Evolutionary conservation across 2,329 filamentous ascomycete species (phyloP), one percentile per base, ranked within the genome.

Genomic region (Nigrograna mackinnonii): DNA sequence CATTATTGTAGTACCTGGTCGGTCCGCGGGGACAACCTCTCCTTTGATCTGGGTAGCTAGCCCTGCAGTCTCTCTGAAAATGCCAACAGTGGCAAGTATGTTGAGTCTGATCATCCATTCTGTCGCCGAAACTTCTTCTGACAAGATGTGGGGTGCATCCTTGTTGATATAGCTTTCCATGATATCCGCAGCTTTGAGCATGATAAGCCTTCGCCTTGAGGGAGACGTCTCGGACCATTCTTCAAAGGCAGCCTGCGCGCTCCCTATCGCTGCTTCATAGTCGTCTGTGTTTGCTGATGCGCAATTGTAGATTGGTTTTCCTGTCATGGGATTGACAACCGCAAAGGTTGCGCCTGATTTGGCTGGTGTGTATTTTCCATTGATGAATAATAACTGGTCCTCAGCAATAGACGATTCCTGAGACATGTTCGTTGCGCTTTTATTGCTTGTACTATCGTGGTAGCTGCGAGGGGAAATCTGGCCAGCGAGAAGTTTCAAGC

Each of bases 101-200:
- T 33, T 12, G 31, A 12, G 9, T 33, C 31, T 9, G 31, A 33
- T 13, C 39, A 34, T 16, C 43, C 43, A 30, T 32, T 46, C 21
- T 42, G 24, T 28, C 24, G 24, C n/a, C n/a, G 24, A 9, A 9
- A 89, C 89, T 89, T 92, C 6, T 89, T 86, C 39, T 4, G 39
- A 39, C 5, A 34, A 16, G 32, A 32, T 46, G 30, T 42, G 42
- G 11, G 17, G 17, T 13, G 22, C 32, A 9, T 36, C 34, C 20
- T 42, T 39, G n/a, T 79, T 75, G 18, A 72, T 70, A 13, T 84
- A 78, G 21, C 60, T 67, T 31, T 79, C 72, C 46, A 90, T 70
- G 37, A 89, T 64, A 9, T 82, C 79, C 4, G 84, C 83, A 0
- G 85, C 82, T 60, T 80, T 82, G 42, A 85, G 70, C 41, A 92